Evolutionary conservation across 306 rosid genomes (phyloP), one percentile per base, ranked within the genome.

Genomic region (Morella rubra): DNA sequence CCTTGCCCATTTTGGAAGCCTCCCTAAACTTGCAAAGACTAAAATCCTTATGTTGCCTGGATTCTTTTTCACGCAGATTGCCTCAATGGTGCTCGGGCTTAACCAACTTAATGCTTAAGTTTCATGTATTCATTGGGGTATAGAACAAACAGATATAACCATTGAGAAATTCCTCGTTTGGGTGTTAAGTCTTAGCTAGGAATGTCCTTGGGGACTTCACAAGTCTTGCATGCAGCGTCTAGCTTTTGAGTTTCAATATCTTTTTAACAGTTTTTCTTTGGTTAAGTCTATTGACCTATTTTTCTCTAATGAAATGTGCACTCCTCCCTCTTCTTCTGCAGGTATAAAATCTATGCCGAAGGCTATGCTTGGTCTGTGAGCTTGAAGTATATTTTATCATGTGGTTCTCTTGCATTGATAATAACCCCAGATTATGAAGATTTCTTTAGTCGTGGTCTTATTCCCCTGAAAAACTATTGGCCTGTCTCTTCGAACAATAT

Each of bases 341-440:
- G 98, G 79, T 92, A 95, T 79, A 95, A 95, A 88, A 95, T 94
- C 58, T 92, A 94, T 72, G 98, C 98, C 3, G 98, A 94, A 94
- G 98, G 98, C 80, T 92, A 84, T 81, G 98, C 97, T 81, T 94
- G 98, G 98, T 94, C 98, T 19, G 98, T 94, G 85, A 94, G 98
- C 86, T 82, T 94, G 77, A 94, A 94, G 81, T 94, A 94, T 74
- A 94, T 94, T 50, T 83, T 94, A 46, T 86, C 98, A 14, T 94
- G 98, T 79, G 96, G 95, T 74, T 92, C 97, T 60, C 90, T 90
- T 81, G 27, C 97, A 40, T 78, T 90, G 55, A 81, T 92, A 77
- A 91, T 91, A 79, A 81, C 97, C 73, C 98, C 98, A 0, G 75
- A 85, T 40, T 95, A 95, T 81, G 96, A 95, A 86, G 98, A 95